Percentiles rank a stretch among this genome's conserved stretches.
Conservation (phyloP, 202 grass and related monocot genomes). For the Musa balbisiana region DNA sequence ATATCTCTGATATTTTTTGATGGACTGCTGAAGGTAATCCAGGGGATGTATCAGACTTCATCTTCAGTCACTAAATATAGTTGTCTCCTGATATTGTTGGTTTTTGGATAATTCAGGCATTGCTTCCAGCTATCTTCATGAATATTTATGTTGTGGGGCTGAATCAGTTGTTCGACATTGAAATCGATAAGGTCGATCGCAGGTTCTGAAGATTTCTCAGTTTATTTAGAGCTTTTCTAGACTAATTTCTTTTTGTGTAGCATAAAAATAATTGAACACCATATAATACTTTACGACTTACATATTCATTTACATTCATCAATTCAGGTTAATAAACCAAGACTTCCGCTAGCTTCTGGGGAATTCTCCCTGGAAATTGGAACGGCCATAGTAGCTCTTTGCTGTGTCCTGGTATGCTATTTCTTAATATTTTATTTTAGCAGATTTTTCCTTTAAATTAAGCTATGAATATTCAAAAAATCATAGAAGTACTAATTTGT, state of each 20-base stretch:
- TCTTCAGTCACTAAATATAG: not conserved
- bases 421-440: not conserved
- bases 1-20: slow-evolving; percentile 34
- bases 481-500: not conserved
- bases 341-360: slow-evolving; percentile 64
- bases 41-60: not conserved
- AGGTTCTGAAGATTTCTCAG: not conserved
- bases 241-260: no score
- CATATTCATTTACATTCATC: not conserved
- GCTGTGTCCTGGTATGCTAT: slow-evolving; percentile 44
- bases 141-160: slow-evolving; percentile 83
- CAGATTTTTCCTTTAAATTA: not conserved
- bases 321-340: slow-evolving; percentile 71
- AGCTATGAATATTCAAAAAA: not conserved
- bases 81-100: slow-evolving; percentile 2
- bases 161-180: slow-evolving; percentile 77
- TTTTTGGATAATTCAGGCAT: slow-evolving; percentile 34
- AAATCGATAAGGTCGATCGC: slow-evolving; percentile 67
- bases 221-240: not conserved
- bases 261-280: not conserved
- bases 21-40: slow-evolving; percentile 52
- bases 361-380: slow-evolving; percentile 53
- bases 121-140: slow-evolving; percentile 65
- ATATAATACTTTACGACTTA: not conserved
- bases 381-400: slow-evolving; percentile 37